Percentiles rank a stretch among this genome's conserved stretches.
Evolutionary conservation across 306 rosid species (phyloP).

Genomic region (Adenanthera pavonina): DNA sequence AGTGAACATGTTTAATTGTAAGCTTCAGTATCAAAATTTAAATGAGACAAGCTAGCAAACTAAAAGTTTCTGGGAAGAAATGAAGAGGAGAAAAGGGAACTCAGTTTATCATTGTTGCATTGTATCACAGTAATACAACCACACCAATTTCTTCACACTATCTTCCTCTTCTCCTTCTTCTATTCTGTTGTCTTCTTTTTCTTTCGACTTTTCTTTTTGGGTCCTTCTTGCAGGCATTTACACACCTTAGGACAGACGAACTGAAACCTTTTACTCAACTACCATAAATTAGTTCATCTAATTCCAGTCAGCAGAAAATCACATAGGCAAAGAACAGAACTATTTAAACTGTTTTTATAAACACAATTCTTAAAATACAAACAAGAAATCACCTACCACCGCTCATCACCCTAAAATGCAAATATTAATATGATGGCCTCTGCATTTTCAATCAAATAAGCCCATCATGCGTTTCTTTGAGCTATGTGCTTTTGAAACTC

Average conservation of each 20-base stretch:
- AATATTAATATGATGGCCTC: neutral
- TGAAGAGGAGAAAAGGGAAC: neutral
- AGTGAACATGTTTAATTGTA: neutral
- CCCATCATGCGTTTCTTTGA: neutral
- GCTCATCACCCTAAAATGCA: neutral
- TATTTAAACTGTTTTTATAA: constrained; percentile 8
- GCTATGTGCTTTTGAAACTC: constrained; percentile 24
- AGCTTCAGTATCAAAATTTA: neutral
- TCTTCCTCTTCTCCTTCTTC: constrained; percentile 20
- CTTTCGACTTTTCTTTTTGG: neutral
- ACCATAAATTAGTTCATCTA: neutral
- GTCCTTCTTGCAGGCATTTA: neutral
- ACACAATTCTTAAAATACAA: neutral
- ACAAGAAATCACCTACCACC: constrained; percentile 10
- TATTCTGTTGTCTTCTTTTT: constrained; percentile 13
- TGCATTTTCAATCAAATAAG: neutral
- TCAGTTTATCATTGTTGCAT: neutral
- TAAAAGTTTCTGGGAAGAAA: neutral
- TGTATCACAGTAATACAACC: neutral
- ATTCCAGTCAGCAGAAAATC: constrained; percentile 19
- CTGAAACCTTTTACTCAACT: constrained; percentile 11
- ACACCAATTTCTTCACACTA: constrained; percentile 15
- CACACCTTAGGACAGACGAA: neutral
- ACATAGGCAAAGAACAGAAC: constrained; percentile 11
- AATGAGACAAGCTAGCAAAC: neutral